Base-by-base conservation (phyloP, 2,329 filamentous ascomycete genomes). In the Sclerotinia subarctica region DNA sequence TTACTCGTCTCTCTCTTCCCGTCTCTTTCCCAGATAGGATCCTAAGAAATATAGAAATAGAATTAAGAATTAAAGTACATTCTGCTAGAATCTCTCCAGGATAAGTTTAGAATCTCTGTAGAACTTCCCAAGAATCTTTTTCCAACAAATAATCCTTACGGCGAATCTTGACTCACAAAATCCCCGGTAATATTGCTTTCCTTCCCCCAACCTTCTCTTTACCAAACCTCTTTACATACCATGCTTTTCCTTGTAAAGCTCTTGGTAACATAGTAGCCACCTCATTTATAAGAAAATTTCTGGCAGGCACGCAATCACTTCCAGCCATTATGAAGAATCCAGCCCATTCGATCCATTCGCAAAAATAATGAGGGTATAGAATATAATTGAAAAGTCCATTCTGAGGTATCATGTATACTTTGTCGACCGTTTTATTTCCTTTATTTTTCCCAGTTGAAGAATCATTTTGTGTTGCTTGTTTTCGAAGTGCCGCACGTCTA, bases 291-390 rank as follows among this genome's bases (percentile, higher is more conserved):
- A 97, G 75, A 77, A 98, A 98, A 63, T 85, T 86, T 75, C 93
- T 83, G 32, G 93, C 94, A 0, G 95, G 94, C 59, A 87, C 81
- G 76, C 89, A 92, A 5, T 81, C 79, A 80, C 82, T 85, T 1
- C 88, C 88, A 68, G 89, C 85, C 73, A 91, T 85, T 78, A 97
- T 85, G 82, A 90, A 93, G 78, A 93, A 99, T 0, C 95, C 95
- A 4, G 85, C 79, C 95, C 95, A 99, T 83, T 99, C 95, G 65
- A 97, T 78, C 95, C 95, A 99, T 81, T 99, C 95, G 77, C 90
- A 91, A n/a, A 96, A 83, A 78, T 97, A 99, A 78, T 99, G 95
- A 72, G 95, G 93, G 78, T 90, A 97, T 69, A 98, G 84, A 76
- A 97, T 86, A 75, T 88, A 90, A 72, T 85, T 83, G 80, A 98